Evolutionary conservation across 495 filamentous ascomycete species (phyloP), one percentile per base, ranked within the genome.

Genomic region (Penicillium maclennaniae): DNA sequence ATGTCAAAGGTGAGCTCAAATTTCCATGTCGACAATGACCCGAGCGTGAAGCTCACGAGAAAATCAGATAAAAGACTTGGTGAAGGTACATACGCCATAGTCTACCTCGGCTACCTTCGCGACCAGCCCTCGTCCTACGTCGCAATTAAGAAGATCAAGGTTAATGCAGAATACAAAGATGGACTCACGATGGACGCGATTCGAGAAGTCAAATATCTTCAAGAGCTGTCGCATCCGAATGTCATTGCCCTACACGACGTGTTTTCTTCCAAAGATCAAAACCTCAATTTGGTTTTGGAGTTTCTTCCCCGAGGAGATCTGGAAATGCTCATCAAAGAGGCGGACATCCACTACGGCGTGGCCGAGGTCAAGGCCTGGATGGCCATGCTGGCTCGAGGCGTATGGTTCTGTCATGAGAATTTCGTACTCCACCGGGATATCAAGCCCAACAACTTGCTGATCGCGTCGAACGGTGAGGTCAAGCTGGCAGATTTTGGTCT

Each of bases 321-420:
- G 16, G 92, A 97, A 67, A 86, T 87, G 81, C 82, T 99, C 38
- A 96, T 97, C 65, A 87, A 86, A 60, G 89, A 97, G 66, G 80
- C 75, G 17, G 80, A 89, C 42, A 85, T 96, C 39, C 78, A 82
- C 36, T 91, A 90, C 59, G 81, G 83, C 28, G 73, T 82, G 20
- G 88, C 88, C 10, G 92, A 99, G 67, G 87, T 99, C 62, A 99
- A 99, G 65, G 87, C 92, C 21, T 99, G 95, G 95, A 95, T 96
- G 86, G 89, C 87, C 31, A 97, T 97, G 95, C 82, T 97, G 12
- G 77, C 79, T n/a, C 82, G 92, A 45, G 95, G 89, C 10, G 85
- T 97, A 17, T 95, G 88, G 87, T 97, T 92, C 75, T 97, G 95
- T 72, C 95, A 99, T 70, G 88, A 89, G 67, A 95, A 93, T 68